Conservation (phyloP, 352 stramenopile species). For the Phytophthora hybrid region DNA sequence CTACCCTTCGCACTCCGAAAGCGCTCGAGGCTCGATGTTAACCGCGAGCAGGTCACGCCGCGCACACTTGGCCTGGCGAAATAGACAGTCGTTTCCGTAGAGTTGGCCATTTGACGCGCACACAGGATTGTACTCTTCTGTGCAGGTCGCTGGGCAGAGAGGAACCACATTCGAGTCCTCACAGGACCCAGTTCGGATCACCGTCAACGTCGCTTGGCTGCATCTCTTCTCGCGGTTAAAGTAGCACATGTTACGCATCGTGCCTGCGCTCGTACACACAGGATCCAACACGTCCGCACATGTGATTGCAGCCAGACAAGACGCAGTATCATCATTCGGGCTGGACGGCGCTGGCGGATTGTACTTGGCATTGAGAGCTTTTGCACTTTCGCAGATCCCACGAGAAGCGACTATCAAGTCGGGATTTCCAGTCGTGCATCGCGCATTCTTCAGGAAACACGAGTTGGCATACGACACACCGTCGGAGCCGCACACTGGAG, state of each 20-base stretch:
- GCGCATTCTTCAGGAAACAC: slow-evolving; percentile 62
- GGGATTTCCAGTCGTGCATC: slow-evolving; percentile 34
- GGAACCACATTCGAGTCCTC: slow-evolving; percentile 30
- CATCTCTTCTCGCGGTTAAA: slow-evolving; percentile 45
- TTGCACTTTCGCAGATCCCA: slow-evolving; percentile 44
- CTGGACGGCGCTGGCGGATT: slow-evolving; percentile 25
- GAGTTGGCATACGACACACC: slow-evolving; percentile 56
- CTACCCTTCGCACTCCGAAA: slow-evolving; percentile 25
- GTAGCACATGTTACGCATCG: slow-evolving; percentile 59
- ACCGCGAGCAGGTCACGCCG: slow-evolving; percentile 31
- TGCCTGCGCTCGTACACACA: slow-evolving; percentile 58
- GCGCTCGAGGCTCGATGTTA: slow-evolving; percentile 25
- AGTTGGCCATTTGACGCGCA: slow-evolving; percentile 60
- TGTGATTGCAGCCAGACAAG: slow-evolving; percentile 32
- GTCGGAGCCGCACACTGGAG: slow-evolving; percentile 59
- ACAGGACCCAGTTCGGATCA: slow-evolving; percentile 44
- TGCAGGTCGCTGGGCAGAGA: slow-evolving; percentile 48
- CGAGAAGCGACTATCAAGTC: slow-evolving; percentile 28
- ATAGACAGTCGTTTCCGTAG: slow-evolving; percentile 67
- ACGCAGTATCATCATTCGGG: background rate
- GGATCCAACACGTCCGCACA: slow-evolving; percentile 55
- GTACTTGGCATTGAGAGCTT: slow-evolving; percentile 40
- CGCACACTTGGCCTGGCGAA: slow-evolving; percentile 56
- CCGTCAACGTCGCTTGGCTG: slow-evolving; percentile 15
- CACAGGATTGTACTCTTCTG: slow-evolving; percentile 49